Base-by-base conservation (phyloP, 495 filamentous ascomycete genomes). In the Xylaria intraflava region DNA sequence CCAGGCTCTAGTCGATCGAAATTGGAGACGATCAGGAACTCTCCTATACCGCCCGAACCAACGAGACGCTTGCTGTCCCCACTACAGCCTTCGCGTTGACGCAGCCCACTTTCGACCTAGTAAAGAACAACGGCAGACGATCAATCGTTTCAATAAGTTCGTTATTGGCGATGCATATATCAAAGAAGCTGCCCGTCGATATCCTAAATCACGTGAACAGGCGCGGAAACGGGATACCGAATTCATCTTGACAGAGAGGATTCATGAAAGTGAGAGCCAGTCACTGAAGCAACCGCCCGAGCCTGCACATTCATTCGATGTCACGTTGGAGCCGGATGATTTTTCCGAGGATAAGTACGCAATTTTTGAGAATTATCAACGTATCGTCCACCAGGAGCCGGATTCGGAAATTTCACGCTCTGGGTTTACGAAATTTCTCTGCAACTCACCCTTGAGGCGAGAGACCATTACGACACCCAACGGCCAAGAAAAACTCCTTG, bases 31-130 rank as follows among this genome's bases (percentile, higher is more conserved):
- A 72, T 96, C 83, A 47, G 78, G 70, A 8, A 81, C 75, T n/a
- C 74, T 92, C n/a, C 79, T 96, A 58, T 98, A 98, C 74, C 89
- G 93, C 59, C 93, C 89, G 49, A 89, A 97, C 68, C 81, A 85
- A 61, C 78, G 72, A 41, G 72, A 83, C 50, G 88, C 89, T 51
- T 98, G 93, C 64, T 98, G 93, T 65, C 89, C 90, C n/a, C 89
- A 95, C 57, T 96, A 97, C 67, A 94, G 90, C 1, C 83, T 97
- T 57, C 84, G 93, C 48, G 77, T 96, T 42, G 84, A 92, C 64
- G 86, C 84, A 6, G 67, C 75, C 10, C 72, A 74, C 33, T 93
- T 88, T 69, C 81, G 82, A 59, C 71, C 92, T 40, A 76, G 81
- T 44, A 86, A 81, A 68, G 88, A 91, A 62, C 94, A 97, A 60